These are phyloP conservation scores for Thalassiosira exigua DNA, from an alignment of 352 stramenopile species.

Conservation along the genomic window DNA sequence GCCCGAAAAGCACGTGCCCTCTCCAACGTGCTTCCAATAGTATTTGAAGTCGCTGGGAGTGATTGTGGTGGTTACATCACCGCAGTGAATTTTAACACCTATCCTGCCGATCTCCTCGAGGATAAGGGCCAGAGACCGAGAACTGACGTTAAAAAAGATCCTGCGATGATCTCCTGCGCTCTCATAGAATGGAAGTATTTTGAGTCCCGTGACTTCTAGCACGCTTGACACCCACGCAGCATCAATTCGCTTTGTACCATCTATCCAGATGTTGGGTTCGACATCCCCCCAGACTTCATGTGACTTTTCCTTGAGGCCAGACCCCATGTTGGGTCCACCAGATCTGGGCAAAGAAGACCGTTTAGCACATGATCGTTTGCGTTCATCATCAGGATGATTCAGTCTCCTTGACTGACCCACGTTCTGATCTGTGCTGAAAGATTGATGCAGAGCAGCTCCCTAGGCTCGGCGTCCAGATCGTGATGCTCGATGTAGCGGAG, in stretches of 20 bases:
- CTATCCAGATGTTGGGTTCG: constrained; percentile 22
- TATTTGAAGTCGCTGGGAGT: constrained; percentile 13
- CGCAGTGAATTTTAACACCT: constrained; percentile 1
- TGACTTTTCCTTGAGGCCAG: neutral
- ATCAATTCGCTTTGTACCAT: constrained; percentile 24
- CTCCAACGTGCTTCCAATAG: constrained; percentile 9
- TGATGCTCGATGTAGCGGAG: neutral
- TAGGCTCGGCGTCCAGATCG: neutral
- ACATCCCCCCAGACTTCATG: neutral
- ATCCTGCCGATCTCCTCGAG: constrained; percentile 19
- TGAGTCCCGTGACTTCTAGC: constrained; percentile 24
- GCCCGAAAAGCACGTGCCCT: constrained; percentile 18
- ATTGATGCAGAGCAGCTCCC: neutral
- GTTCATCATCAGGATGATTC: neutral
- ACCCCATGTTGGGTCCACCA: neutral
- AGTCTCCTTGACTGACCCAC: neutral
- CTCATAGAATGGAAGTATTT: constrained; percentile 20
- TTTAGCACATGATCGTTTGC: constrained; percentile 5
- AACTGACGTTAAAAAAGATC: constrained; percentile 36
- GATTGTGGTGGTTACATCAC: neutral
- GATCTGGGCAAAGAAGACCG: neutral
- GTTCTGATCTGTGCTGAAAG: neutral
- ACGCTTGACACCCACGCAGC: constrained; percentile 7
- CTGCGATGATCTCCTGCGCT: constrained; percentile 30
- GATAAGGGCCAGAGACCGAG: constrained; percentile 4